phyloP scores from a whole-genome alignment of 805 yeast species.

The Jamesozyma gamospora region DNA sequence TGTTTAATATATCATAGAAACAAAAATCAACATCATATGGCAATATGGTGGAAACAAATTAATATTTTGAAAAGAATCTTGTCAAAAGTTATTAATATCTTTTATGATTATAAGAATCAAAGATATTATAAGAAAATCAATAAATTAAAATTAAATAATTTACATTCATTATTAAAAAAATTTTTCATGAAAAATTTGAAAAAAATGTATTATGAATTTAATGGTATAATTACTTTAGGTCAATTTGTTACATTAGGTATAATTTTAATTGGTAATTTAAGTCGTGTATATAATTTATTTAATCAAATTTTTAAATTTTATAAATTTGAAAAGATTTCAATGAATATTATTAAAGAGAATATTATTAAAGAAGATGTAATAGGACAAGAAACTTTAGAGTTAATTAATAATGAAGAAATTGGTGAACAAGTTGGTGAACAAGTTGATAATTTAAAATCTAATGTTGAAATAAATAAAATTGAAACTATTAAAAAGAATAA shows the following conservation, averaged over 20 bases:
- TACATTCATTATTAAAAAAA: conserved; percentile 14
- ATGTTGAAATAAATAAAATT: background rate
- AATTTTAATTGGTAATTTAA: conserved; percentile 47
- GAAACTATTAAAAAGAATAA: conserved; percentile 6
- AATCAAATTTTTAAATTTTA: conserved; percentile 10
- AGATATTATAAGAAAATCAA: conserved; percentile 1
- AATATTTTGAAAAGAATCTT: conserved; percentile 51
- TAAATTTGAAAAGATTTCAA: background rate
- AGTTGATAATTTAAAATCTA: background rate
- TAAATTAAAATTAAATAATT: conserved; percentile 7
- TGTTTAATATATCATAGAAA: conserved; percentile 62
- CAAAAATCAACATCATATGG: conserved; percentile 62
- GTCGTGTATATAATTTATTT: conserved; percentile 33
- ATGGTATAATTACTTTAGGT: conserved; percentile 59
- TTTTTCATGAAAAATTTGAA: conserved; percentile 34
- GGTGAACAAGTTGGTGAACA: conserved; percentile 25
- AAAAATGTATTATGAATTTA: conserved; percentile 49
- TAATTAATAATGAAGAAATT: conserved; percentile 20
- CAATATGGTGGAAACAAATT: conserved; percentile 70
- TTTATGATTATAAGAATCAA: conserved; percentile 22
- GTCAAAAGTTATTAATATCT: conserved; percentile 6
- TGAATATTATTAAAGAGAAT: no score
- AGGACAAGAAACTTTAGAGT: background rate
- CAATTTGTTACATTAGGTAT: conserved; percentile 71
- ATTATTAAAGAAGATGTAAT: background rate